Evolutionary conservation across 768 basidiomycete species (phyloP), one percentile per base, ranked within the genome.

Genomic region (Rossbeevera mucosa): DNA sequence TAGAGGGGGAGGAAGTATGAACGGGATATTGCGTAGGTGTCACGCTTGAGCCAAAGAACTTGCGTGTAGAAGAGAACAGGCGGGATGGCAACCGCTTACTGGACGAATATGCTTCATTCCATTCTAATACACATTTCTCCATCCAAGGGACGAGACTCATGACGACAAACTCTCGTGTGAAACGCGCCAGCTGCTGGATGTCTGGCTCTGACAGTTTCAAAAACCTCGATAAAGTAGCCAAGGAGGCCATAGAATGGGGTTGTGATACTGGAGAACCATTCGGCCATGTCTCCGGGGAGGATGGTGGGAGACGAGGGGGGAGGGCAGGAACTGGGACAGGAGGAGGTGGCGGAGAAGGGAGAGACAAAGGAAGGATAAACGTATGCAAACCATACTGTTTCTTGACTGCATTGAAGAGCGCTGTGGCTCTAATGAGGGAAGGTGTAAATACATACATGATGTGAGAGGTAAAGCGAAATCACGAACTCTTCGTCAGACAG

Each of bases 141-240:
- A 98, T 94, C 91, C 91, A 97, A 1, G 94, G 94, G 3, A 97
- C 68, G 42, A 98, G 70, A 63, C 89, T 94, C 83, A 89, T 91
- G 11, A 86, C 83, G 4, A 91, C 76, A 59, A 97, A 87, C 67
- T 96, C 94, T 42, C 93, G 80, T 9, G 91, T 79, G 61, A 97
- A 92, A 48, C 81, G 80, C 0, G 83, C 83, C 6, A 84, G 80
- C 59, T 82, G 79, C 48, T 86, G 79, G 13, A 91, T 86, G 70
- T 95, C 93, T 44, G 72, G 70, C 60, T 91, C 83, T 8, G 73
- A 75, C 72, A 94, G 72, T 28, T 72, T 69, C 33, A 91, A 60
- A 9, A 67, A 64, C 46, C 69, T 71, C 13, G 66, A 56, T 21
- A 55, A 47, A n/a, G 20, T 44, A 14, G 31, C 14, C 6, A 36